Evolutionary conservation across 2,329 filamentous ascomycete species (phyloP), one percentile per base, ranked within the genome.

Genomic region (Clathrospora elynae): DNA sequence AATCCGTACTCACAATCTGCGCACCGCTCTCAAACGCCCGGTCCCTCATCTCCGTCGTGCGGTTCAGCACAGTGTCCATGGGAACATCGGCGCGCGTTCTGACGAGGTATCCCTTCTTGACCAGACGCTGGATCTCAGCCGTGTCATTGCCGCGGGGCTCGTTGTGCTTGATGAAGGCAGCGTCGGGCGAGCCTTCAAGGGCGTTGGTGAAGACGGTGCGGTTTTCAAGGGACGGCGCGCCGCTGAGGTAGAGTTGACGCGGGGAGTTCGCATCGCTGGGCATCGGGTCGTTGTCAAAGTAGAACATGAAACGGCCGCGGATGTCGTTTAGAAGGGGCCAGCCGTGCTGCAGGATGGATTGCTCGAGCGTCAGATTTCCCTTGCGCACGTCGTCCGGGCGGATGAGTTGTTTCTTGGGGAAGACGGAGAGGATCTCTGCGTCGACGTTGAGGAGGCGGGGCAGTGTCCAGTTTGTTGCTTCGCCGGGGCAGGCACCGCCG

Each of bases 101-200:
- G n/a, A 79, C 71, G 57, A 75, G 73, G 60, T 78, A 78, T 5
- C 72, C 72, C 7, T 73, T 74, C 35, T 62, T 59, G 14, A 78
- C 75, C 24, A 76, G 66, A 6, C 68, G 57, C 45, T 72, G 71
- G 36, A 78, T 77, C 32, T 73, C 67, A 9, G 57, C 66, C 2
- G 66, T 59, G 23, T 72, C 64, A 3, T 61, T 56, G 5, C 54
- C 57, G 11, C 55, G 57, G 0, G 75, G 74, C 24, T 75, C 70
- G 49, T 78, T 78, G 36, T 74, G 64, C 63, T 78, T 79, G 53
- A 78, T 75, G 49, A 79, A 75, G 0, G 76, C 76, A 31, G 70
- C 74, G 47, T 78, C 75, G 0, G 70, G 41, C 1, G 70, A 55
- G 13, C 76, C 76, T 24, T 76, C 75, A 3, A 70, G 47, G 0